Evolutionary conservation across 2,329 filamentous ascomycete genomes (phyloP).

Genomic region (Neonectria punicea): DNA sequence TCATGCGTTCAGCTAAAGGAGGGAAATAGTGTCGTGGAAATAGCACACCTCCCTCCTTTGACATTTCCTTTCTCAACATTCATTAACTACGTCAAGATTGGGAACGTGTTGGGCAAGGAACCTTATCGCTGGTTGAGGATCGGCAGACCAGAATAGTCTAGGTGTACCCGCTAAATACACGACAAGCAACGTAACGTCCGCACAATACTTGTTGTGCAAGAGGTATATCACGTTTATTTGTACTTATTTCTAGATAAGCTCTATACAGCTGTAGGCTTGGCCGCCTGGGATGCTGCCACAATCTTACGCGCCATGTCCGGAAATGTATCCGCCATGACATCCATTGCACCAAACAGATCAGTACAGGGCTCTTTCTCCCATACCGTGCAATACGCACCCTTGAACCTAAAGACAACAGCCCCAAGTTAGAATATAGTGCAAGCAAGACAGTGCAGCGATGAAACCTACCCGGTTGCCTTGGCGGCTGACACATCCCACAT

Average conservation of each 20-base stretch:
- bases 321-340: conserved; percentile 59
- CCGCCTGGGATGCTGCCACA: conserved; percentile 35
- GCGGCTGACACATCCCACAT: conserved; percentile 69
- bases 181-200: not conserved
- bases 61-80: too few relatives aligned
- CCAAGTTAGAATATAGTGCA: not conserved
- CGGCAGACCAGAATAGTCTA: not conserved
- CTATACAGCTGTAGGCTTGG: not conserved
- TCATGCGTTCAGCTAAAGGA: too few relatives aligned
- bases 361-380: conserved; percentile 62
- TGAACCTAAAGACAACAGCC: conserved; percentile 46
- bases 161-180: too few relatives aligned
- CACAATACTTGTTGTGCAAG: not conserved
- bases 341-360: conserved; percentile 63
- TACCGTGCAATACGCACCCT: conserved; percentile 63
- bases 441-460: not conserved
- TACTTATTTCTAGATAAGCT: not conserved
- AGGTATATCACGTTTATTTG: not conserved
- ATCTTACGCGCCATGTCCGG: conserved; percentile 59
- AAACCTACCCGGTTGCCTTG: conserved; percentile 53
- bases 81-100: too few relatives aligned
- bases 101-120: too few relatives aligned
- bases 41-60: too few relatives aligned
- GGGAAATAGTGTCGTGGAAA: too few relatives aligned
- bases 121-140: not conserved